Conservation (phyloP, 2,329 filamentous ascomycete genomes). For the Penicillium sp. region DNA sequence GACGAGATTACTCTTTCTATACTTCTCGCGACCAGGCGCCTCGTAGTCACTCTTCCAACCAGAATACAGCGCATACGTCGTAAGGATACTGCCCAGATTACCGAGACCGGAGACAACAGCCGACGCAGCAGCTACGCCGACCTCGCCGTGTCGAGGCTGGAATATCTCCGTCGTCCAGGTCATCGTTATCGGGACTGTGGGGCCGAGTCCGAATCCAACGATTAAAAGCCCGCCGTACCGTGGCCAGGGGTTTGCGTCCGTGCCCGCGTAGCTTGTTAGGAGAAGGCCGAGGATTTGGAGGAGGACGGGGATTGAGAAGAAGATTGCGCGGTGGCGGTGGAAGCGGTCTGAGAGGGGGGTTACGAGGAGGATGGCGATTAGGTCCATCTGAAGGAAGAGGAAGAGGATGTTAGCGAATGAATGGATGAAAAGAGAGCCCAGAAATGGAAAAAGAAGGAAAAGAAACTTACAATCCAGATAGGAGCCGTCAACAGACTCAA, state of each 20-base stretch:
- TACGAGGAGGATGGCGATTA: constrained; percentile 80
- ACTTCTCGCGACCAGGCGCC: constrained; percentile 65
- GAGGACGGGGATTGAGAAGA: constrained; percentile 74
- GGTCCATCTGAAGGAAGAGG: constrained; percentile 64
- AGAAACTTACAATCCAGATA: constrained; percentile 76
- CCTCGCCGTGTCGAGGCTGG: constrained; percentile 83
- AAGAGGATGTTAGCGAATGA: background rate
- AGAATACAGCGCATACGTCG: constrained; percentile 84
- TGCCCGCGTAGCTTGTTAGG: constrained; percentile 70
- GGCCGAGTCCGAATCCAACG: constrained; percentile 85
- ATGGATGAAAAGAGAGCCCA: background rate
- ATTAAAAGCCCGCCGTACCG: constrained; percentile 86
- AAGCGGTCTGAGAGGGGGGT: constrained; percentile 87
- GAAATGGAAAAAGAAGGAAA: accelerated
- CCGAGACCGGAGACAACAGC: constrained; percentile 84
- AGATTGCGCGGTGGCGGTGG: constrained; percentile 73
- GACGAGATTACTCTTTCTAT: constrained; percentile 77
- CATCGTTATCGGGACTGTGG: constrained; percentile 91
- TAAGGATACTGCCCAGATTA: constrained; percentile 81
- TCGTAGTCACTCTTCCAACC: constrained; percentile 77
- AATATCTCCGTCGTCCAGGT: constrained; percentile 91
- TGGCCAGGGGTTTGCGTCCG: constrained; percentile 67
- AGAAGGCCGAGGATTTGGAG: constrained; percentile 82
- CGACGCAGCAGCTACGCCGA: constrained; percentile 82
- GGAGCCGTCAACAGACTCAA: constrained; percentile 83